phyloP scores from a whole-genome alignment of 352 stramenopile genomes.

The Pythium brachiatum region DNA sequence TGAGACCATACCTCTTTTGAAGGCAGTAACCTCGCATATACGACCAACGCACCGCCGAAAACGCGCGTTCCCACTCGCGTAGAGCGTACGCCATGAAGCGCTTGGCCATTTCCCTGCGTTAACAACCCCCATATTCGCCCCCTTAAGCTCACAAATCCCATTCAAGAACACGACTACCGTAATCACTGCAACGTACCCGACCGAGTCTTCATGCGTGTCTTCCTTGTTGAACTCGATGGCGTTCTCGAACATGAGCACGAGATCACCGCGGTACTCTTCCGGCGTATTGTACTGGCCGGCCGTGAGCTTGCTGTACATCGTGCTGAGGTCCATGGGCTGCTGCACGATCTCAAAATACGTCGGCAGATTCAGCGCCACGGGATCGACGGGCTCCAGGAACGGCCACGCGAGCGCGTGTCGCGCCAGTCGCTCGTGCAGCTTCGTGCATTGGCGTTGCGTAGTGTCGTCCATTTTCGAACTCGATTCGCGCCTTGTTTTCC shows the following conservation, averaged over 20 bases:
- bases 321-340: constrained; percentile 97
- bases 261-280: constrained; percentile 55
- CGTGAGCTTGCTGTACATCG: constrained; percentile 86
- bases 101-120: constrained; percentile 70
- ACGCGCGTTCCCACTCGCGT: constrained; percentile 48
- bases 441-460: constrained; percentile 46
- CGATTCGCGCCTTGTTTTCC: not conserved
- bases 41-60: constrained; percentile 38
- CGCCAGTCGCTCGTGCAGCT: constrained; percentile 64
- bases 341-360: constrained; percentile 95
- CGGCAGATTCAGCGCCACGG: constrained; percentile 88
- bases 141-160: too few species aligned
- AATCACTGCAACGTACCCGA: constrained; percentile 40
- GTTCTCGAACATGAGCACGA: constrained; percentile 86
- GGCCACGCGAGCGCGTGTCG: constrained; percentile 71
- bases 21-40: not conserved
- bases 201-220: constrained; percentile 67
- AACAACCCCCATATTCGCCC: too few species aligned
- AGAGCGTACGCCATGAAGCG: constrained; percentile 48
- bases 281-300: constrained; percentile 48
- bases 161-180: too few species aligned
- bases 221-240: constrained; percentile 87
- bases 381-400: constrained; percentile 95
- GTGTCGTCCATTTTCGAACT: constrained; percentile 37
- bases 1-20: too few species aligned